A percentile compares a stretch with the other conserved stretches of the same genome.
phyloP scores from a whole-genome alignment of 1,284 basidiomycete genomes.

The Tremellales sp. region DNA sequence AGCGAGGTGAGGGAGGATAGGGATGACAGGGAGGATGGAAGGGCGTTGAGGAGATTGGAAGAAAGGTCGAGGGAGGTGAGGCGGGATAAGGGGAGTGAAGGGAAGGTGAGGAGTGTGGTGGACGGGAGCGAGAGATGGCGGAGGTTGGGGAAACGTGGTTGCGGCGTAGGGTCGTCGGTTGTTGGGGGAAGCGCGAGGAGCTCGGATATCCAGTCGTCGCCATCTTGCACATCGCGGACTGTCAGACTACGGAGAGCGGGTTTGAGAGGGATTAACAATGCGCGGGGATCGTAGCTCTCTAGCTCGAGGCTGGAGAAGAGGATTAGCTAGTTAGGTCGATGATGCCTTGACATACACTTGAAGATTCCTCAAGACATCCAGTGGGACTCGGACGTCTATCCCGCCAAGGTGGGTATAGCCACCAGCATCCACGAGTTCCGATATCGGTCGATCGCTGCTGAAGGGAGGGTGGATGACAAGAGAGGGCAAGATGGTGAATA shows the following conservation, averaged over 20 bases:
- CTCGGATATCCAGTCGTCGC: slow-evolving; percentile 46
- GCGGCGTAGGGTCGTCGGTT: neutral
- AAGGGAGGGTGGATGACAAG: slow-evolving; percentile 45
- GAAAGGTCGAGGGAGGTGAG: slow-evolving; percentile 89
- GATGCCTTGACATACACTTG: slow-evolving; percentile 32
- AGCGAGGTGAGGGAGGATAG: slow-evolving; percentile 77
- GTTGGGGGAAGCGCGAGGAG: slow-evolving; percentile 17
- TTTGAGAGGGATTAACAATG: slow-evolving; percentile 35
- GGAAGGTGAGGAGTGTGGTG: slow-evolving; percentile 37
- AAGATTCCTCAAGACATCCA: slow-evolving; percentile 45
- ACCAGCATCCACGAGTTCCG: slow-evolving; percentile 43
- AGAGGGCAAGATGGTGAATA: slow-evolving; percentile 45
- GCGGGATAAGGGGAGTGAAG: slow-evolving; percentile 66
- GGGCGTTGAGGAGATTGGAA: slow-evolving; percentile 67
- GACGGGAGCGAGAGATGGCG: slow-evolving; percentile 39
- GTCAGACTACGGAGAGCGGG: slow-evolving; percentile 40
- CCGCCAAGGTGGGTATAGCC: slow-evolving; percentile 46
- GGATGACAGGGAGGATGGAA: slow-evolving; percentile 57
- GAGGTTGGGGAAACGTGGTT: slow-evolving; percentile 42
- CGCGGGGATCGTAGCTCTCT: slow-evolving; percentile 45
- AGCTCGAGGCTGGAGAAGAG: slow-evolving; percentile 40
- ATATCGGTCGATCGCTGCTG: slow-evolving; percentile 39
- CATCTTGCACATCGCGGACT: slow-evolving; percentile 44
- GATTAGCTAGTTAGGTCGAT: slow-evolving; percentile 1
- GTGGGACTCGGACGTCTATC: slow-evolving; percentile 45